Evolutionary conservation across 2,329 filamentous ascomycete genomes (phyloP).

Genomic region (Aspergillus oerlinghausenensis): DNA sequence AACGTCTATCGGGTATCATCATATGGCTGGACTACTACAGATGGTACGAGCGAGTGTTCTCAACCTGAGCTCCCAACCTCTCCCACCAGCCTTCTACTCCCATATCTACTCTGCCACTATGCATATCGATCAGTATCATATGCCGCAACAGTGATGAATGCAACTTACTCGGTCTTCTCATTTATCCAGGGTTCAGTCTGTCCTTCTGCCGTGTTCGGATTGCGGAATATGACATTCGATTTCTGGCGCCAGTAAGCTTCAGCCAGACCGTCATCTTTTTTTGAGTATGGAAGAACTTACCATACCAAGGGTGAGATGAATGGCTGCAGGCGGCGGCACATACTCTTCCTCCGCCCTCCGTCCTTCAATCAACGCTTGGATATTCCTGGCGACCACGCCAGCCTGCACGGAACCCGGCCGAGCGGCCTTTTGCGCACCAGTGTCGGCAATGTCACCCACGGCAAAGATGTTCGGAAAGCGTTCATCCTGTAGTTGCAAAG

Average conservation of each 20-base stretch:
- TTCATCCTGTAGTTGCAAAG: constrained; percentile 30
- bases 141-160: background rate
- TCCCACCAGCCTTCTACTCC: constrained; percentile 35
- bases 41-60: constrained; percentile 30
- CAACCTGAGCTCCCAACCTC: constrained; percentile 26
- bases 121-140: constrained; percentile 8
- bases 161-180: constrained; percentile 29
- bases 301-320: constrained; percentile 33
- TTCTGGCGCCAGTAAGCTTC: constrained; percentile 20
- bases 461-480: constrained; percentile 30
- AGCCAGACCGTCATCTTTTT: background rate
- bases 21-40: constrained; percentile 14
- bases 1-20: background rate
- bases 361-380: constrained; percentile 29
- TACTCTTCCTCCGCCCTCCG: constrained; percentile 20
- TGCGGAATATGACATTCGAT: constrained; percentile 35
- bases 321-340: constrained; percentile 25
- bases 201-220: constrained; percentile 30
- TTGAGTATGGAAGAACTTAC: constrained; percentile 17
- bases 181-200: constrained; percentile 32
- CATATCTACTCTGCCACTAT: constrained; percentile 35
- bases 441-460: constrained; percentile 35
- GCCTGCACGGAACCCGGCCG: constrained; percentile 30
- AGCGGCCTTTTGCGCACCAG: constrained; percentile 32
- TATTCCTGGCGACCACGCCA: constrained; percentile 30